phyloP scores from a whole-genome alignment of 1,284 basidiomycete genomes.

The Ceratobasidium sp. region DNA sequence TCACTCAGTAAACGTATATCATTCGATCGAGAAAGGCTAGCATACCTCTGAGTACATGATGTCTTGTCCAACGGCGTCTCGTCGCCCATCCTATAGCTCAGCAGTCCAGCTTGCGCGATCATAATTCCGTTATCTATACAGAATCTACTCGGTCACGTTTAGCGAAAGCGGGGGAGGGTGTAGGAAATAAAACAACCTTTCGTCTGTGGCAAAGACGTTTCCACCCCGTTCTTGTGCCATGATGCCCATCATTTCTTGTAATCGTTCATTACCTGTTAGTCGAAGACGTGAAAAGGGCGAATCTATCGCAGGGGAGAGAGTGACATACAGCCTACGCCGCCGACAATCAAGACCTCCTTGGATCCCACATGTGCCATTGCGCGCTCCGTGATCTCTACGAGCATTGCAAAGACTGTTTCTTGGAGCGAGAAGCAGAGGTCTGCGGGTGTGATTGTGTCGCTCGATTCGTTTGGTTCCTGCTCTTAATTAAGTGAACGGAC shows the following conservation, averaged over 20 bases:
- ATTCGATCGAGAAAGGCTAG: neutral
- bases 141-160: conserved; percentile 71
- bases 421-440: conserved; percentile 98
- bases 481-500: conserved; percentile 56
- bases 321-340: conserved; percentile 95
- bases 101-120: conserved; percentile 98
- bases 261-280: conserved; percentile 86
- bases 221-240: conserved; percentile 95
- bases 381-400: conserved; percentile 98
- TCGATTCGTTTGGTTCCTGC: conserved; percentile 62
- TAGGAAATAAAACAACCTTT: conserved; percentile 71
- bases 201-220: conserved; percentile 95
- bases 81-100: conserved; percentile 94
- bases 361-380: conserved; percentile 99
- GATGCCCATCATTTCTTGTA: conserved; percentile 99
- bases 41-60: conserved; percentile 89
- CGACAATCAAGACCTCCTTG: conserved; percentile 96
- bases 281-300: neutral
- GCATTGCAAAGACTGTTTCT: conserved; percentile 98
- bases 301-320: neutral
- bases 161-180: neutral
- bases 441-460: conserved; percentile 88
- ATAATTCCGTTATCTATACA: conserved; percentile 99
- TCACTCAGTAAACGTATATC: neutral
- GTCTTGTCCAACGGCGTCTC: conserved; percentile 82